Base-by-base conservation (phyloP, 192 early-diverging fungal genomes). In the Coemansia reversa region DNA sequence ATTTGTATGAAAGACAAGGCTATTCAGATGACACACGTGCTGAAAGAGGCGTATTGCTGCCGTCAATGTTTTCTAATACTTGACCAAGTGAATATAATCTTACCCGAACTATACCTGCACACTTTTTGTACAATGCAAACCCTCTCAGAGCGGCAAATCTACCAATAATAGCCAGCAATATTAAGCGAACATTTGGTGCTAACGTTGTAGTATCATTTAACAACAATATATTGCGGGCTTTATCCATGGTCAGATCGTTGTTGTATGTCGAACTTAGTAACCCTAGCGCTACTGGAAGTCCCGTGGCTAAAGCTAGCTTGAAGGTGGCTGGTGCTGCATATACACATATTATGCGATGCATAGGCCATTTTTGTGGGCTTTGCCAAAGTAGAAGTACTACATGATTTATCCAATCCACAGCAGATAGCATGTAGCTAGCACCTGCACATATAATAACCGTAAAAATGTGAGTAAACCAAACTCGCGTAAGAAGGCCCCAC, bases 51-150 rank as follows among this genome's bases (percentile, higher is more conserved):
- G 1, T 32, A 33, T 27, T 20, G 6, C 29, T 64, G 42, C 62
- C 62, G n/a, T 64, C 62, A 11, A 64, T 20, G 54, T 64, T 64
- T 25, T 54, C 53, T 19, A 64, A 39, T 14, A 55, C 53, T 1
- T 18, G 52, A 6, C 32, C 28, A 11, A 48, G 16, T 4, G 39
- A 18, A 55, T 64, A 55, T 47, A 64, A 25, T 20, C 54, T 24
- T 24, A 55, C 14, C 3, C 62, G 33, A 3, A 64, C 53, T 1
- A 64, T 29, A 7, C 20, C 25, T 8, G 39, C 53, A 19, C 53
- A 64, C 16, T 9, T 35, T 19, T 18, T 23, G 9, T 64, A 64
- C 39, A 55, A 24, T 7, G 22, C 11, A 1, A 16, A 25, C 1
- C 25, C 39, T 18, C 55, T 55, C 19, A 22, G 8, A 7, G 19